Conservation (phyloP, 768 basidiomycete genomes). For the Nevesoporus exiguus region DNA sequence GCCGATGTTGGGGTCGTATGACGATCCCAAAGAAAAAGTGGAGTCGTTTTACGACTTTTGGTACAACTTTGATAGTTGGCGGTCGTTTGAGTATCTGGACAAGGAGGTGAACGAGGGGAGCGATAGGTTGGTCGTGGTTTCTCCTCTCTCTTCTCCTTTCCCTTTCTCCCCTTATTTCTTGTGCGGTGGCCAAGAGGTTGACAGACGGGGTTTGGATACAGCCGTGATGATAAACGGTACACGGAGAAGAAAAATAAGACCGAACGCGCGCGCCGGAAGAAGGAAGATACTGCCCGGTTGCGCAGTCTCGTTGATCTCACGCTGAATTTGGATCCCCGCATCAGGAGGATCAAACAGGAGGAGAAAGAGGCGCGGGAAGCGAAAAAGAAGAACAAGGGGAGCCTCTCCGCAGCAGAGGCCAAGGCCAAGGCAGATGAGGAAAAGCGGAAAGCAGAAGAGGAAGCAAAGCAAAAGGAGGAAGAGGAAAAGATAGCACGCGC, state of each 20-base stretch:
- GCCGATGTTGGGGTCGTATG: conserved; percentile 67
- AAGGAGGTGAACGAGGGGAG: conserved; percentile 99
- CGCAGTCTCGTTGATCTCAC: conserved; percentile 84
- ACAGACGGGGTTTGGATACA: conserved; percentile 29
- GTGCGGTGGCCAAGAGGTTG: conserved; percentile 7
- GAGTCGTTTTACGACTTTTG: conserved; percentile 98
- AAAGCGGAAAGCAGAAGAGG: conserved; percentile 65
- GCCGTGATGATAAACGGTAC: conserved; percentile 98
- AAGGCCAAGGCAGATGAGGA: conserved; percentile 52
- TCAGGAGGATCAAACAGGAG: conserved; percentile 94
- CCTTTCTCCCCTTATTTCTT: background rate
- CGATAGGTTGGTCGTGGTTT: conserved; percentile 62
- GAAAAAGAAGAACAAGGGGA: conserved; percentile 68
- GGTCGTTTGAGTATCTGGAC: conserved; percentile 96
- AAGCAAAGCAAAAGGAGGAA: conserved; percentile 76
- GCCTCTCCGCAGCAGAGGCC: conserved; percentile 40
- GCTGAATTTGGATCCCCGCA: conserved; percentile 84
- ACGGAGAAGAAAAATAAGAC: conserved; percentile 99
- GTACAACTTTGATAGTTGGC: conserved; percentile 99
- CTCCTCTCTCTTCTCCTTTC: background rate
- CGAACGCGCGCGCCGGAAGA: conserved; percentile 93
- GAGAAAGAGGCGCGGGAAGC: conserved; percentile 93
- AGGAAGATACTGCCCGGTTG: conserved; percentile 92
- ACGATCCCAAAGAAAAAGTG: conserved; percentile 76
- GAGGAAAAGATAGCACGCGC: conserved; percentile 72